Conservation (phyloP, 2,329 filamentous ascomycete genomes). For the Didymellaceae sp. region DNA sequence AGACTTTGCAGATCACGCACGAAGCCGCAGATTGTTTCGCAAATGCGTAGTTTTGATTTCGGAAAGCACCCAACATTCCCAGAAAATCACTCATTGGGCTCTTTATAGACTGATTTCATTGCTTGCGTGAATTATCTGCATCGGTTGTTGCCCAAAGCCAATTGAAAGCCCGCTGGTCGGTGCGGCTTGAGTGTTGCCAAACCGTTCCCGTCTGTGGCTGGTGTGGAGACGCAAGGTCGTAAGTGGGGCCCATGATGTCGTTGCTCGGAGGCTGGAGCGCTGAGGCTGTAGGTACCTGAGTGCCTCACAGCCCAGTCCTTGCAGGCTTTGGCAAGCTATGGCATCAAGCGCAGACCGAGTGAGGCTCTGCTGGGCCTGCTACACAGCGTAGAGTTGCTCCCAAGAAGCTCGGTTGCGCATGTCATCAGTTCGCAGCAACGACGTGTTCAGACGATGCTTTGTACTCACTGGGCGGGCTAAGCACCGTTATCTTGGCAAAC, state of each 20-base stretch:
- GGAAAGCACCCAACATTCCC: not conserved
- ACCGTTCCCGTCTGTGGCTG: slow-evolving; percentile 8
- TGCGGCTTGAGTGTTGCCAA: slow-evolving; percentile 9
- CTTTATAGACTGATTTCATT: too few relatives aligned
- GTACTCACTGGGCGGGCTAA: slow-evolving; percentile 12
- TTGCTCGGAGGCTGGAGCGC: slow-evolving; percentile 9
- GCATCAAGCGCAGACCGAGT: slow-evolving; percentile 1
- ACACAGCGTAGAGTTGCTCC: not conserved
- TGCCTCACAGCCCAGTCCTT: not conserved
- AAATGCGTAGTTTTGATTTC: slow-evolving; percentile 3
- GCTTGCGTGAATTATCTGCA: slow-evolving; percentile 12
- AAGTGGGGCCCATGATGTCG: slow-evolving; percentile 18
- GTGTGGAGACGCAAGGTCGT: slow-evolving; percentile 12
- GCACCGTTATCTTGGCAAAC: slow-evolving; percentile 16
- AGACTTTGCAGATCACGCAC: not conserved
- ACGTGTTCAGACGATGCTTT: slow-evolving; percentile 18
- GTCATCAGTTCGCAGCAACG: slow-evolving; percentile 7
- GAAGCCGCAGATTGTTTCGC: not conserved
- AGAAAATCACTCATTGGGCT: slow-evolving; percentile 1
- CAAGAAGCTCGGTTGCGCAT: not conserved
- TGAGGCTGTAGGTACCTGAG: not conserved
- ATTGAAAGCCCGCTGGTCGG: slow-evolving; percentile 1
- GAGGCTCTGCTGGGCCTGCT: slow-evolving; percentile 3
- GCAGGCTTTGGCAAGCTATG: not conserved
- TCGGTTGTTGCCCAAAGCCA: not conserved